phyloP scores from a whole-genome alignment of 2,329 filamentous ascomycete genomes.

The Phoma sp. region DNA sequence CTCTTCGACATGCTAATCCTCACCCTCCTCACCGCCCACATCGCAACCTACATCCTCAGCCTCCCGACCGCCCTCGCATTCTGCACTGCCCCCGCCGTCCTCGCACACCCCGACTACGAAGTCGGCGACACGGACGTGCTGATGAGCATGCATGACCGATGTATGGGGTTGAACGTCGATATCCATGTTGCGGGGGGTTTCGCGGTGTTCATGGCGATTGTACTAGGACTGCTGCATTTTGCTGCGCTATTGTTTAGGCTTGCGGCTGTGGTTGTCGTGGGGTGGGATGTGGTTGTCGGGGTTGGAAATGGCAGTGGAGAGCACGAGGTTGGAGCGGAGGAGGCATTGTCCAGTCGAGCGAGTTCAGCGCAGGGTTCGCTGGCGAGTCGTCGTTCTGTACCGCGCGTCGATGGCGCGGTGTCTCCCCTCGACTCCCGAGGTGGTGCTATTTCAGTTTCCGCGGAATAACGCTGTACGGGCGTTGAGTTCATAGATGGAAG shows the following conservation, averaged over 20 bases:
- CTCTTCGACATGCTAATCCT: slow-evolving; percentile 14
- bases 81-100: slow-evolving; percentile 2
- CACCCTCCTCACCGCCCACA: slow-evolving; percentile 14
- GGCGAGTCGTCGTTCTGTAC: neutral
- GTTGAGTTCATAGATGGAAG: neutral
- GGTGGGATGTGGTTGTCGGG: neutral
- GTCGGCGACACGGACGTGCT: neutral
- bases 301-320: neutral
- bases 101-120: neutral
- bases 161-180: slow-evolving; percentile 6
- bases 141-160: neutral
- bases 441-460: neutral
- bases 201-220: slow-evolving; percentile 8
- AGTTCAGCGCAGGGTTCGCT: neutral
- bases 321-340: neutral
- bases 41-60: slow-evolving; percentile 15
- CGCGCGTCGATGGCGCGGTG: neutral
- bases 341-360: neutral
- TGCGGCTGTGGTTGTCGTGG: neutral
- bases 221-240: neutral
- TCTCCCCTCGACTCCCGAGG: neutral
- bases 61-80: slow-evolving; percentile 7
- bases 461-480: neutral
- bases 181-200: slow-evolving; percentile 13
- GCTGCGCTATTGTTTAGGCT: neutral